Conservation (phyloP, 306 rosid species). For the Citrullus amarus region DNA sequence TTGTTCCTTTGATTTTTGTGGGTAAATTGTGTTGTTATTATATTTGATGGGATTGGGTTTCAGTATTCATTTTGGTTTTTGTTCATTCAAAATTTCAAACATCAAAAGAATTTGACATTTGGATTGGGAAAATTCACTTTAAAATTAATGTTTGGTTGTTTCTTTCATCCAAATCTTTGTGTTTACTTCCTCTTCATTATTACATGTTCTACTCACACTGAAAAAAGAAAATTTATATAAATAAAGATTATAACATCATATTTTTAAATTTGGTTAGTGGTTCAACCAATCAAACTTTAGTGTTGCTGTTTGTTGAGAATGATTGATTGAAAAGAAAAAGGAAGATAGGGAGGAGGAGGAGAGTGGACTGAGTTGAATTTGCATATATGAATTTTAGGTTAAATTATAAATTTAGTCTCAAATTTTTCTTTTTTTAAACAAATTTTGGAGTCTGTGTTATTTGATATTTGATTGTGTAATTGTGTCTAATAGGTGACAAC, state of each 20-base stretch:
- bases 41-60: neutral
- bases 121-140: neutral
- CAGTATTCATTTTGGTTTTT: neutral
- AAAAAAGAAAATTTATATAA: neutral
- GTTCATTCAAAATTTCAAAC: neutral
- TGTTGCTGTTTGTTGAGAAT: neutral
- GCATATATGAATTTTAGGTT: too few relatives aligned
- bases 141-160: neutral
- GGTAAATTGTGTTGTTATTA: neutral
- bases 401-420: too few relatives aligned
- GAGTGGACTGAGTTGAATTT: neutral
- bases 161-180: neutral
- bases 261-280: neutral
- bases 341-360: neutral
- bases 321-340: neutral
- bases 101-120: neutral
- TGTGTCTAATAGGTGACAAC: too few relatives aligned
- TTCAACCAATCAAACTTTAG: neutral
- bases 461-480: too few relatives aligned
- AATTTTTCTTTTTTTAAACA: too few relatives aligned
- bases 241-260: neutral
- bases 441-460: too few relatives aligned
- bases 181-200: neutral
- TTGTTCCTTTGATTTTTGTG: neutral
- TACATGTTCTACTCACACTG: neutral